A percentile compares a stretch with the other conserved stretches of the same genome.
Evolutionary conservation across 163 green algal genomes (phyloP).

Genomic region (Scenedesmus sp.): DNA sequence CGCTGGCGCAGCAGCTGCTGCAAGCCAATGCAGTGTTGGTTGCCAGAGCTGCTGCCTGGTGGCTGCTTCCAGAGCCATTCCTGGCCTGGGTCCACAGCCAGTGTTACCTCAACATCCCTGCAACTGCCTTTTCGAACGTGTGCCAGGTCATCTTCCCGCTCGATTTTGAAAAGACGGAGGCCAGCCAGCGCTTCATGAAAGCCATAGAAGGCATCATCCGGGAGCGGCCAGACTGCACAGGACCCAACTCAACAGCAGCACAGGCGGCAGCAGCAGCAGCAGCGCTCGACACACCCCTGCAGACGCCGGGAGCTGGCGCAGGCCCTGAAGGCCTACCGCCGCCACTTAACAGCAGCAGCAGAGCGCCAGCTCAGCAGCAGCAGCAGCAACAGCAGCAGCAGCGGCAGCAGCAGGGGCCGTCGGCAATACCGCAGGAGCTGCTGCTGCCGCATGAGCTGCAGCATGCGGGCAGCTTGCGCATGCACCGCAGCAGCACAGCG

Average conservation of each 20-base stretch:
- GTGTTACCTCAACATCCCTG: background rate
- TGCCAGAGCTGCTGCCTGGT: background rate
- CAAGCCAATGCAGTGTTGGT: background rate
- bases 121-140: background rate
- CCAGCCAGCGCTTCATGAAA: slow-evolving; percentile 57
- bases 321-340: slow-evolving; percentile 27
- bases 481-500: slow-evolving; percentile 1
- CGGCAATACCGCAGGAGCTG: background rate
- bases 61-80: no score
- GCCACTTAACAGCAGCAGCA: background rate
- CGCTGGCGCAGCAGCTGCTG: no score
- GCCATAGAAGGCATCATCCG: slow-evolving; percentile 53
- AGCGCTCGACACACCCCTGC: background rate
- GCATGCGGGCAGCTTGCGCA: slow-evolving; percentile 6
- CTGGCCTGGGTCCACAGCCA: no score
- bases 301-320: background rate
- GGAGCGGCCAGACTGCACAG: slow-evolving; percentile 48
- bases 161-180: slow-evolving; percentile 56
- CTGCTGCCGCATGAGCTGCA: slow-evolving; percentile 5
- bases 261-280: background rate
- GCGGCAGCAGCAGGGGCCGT: background rate
- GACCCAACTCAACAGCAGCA: background rate
- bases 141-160: slow-evolving; percentile 58
- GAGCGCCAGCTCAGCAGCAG: background rate
- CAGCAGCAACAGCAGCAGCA: background rate